These are phyloP conservation scores for Plasmopara halstedii DNA, from an alignment of 352 stramenopile species.

Conservation along the genomic window DNA sequence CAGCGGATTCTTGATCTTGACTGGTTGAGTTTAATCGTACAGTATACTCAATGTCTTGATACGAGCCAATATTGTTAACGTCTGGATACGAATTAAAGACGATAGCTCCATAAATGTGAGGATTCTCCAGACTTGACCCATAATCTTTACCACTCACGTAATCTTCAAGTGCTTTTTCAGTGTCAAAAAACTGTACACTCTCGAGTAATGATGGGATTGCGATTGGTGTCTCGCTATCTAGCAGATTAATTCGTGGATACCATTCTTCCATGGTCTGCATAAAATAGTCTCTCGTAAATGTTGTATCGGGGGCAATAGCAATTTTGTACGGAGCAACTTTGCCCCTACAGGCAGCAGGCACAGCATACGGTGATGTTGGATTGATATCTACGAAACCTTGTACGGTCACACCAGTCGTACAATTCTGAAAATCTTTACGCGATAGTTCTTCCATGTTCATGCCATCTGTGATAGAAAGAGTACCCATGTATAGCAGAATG, in stretches of 20 bases:
- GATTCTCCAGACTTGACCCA: slow-evolving; percentile 33
- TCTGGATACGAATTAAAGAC: slow-evolving; percentile 45
- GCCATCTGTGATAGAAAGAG: slow-evolving; percentile 28
- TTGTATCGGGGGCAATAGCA: slow-evolving; percentile 45
- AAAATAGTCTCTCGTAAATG: slow-evolving; percentile 60
- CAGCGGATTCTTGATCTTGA: slow-evolving; percentile 3
- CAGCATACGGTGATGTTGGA: slow-evolving; percentile 20
- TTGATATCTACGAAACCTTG: slow-evolving; percentile 29
- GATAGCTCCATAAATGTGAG: slow-evolving; percentile 54
- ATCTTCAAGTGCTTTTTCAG: slow-evolving; percentile 30
- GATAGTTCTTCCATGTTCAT: slow-evolving; percentile 40
- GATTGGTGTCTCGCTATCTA: slow-evolving; percentile 14
- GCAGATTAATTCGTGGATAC: slow-evolving; percentile 32
- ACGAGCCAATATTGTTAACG: slow-evolving; percentile 23
- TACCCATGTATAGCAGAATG: slow-evolving; percentile 41
- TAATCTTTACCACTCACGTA: slow-evolving; percentile 49
- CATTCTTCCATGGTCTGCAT: slow-evolving; percentile 53
- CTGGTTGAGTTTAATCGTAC: slow-evolving; percentile 42
- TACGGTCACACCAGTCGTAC: slow-evolving; percentile 19
- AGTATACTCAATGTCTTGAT: slow-evolving; percentile 38
- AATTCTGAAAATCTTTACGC: slow-evolving; percentile 15
- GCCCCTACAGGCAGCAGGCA: slow-evolving; percentile 29
- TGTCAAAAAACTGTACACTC: slow-evolving; percentile 56
- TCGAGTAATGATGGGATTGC: slow-evolving; percentile 47
- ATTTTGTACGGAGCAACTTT: slow-evolving; percentile 55